Base-by-base conservation (phyloP, 176 grass and related monocot genomes). In the Tuctoria greenei region DNA sequence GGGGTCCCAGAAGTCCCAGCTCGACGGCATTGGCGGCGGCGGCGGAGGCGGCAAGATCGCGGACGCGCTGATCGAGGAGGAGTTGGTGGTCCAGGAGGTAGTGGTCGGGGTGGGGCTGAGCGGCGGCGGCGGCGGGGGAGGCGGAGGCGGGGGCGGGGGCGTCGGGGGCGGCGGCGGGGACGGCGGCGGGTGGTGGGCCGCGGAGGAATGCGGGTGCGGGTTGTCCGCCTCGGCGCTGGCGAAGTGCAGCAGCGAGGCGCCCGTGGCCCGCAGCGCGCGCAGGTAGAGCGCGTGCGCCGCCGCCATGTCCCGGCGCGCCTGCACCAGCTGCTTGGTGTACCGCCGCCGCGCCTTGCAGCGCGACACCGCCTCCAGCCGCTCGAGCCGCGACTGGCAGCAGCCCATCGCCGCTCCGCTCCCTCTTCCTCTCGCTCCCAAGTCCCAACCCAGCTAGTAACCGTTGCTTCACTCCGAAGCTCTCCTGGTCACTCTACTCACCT, bases 1-100 rank as follows among this genome's bases (percentile, higher is more conserved):
- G 20, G 95, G 95, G 78, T 98, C 95, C 95, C 95, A 98, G 75
- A 98, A 98, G 69, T 98, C 95, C 95, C 95, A 97, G 77, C 94
- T 93, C 1, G 91, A 98, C 69, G 91, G 76, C 68, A 74, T 81
- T 83, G 84, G 84, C 8, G 83, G 63, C 41, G 90, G 86, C 6
- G 91, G 94, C 2, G 93, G 93, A 0, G 94, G 94, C 1, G 91
- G 95, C 26, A 92, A 72, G 78, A 98, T 93, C 23, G 86, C 84
- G 18, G 95, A 98, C 0, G 91, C 84, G 13, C 78, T 81, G 76
- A 87, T 74, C 5, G 91, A 93, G 75, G 95, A 98, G 31, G 87
- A 93, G 36, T 72, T 84, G 10, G 82, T 84, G 14, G 82, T 83
- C 76, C 84, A 83, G 45, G 91, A 93, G 4, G 31, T 84, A 31